Percentiles rank a stretch among this genome's conserved stretches.
These are phyloP conservation scores for Gaeumannomyces tritici DNA, from an alignment of 2,329 filamentous ascomycete genomes.

Conservation along the genomic window DNA sequence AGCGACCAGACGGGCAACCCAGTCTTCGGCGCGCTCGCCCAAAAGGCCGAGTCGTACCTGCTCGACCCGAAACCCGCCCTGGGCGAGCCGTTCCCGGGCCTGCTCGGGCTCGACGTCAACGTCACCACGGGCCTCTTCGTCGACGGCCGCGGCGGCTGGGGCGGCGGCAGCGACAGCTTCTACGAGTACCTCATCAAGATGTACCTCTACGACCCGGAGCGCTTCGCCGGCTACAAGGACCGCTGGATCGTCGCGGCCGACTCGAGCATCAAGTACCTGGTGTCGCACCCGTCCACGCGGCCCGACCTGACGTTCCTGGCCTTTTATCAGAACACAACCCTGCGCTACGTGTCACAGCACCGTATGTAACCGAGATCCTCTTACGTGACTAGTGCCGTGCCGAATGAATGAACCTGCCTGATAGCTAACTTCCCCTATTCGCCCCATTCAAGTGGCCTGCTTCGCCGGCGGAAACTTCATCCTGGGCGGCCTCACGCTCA, in stretches of 20 bases:
- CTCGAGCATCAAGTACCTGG: constrained; percentile 62
- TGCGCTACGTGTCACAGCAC: constrained; percentile 37
- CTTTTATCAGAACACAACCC: constrained; percentile 37
- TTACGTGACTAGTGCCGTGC: no score
- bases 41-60: constrained; percentile 61
- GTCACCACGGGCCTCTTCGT: constrained; percentile 57
- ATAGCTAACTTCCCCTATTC: neutral
- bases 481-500: constrained; percentile 64
- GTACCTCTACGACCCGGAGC: constrained; percentile 65
- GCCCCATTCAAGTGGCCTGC: constrained; percentile 54
- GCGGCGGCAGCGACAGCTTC: constrained; percentile 67
- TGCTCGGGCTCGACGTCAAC: constrained; percentile 60
- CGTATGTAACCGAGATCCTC: constrained; percentile 23
- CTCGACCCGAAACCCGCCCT: constrained; percentile 52
- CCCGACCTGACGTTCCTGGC: constrained; percentile 67
- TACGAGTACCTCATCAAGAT: constrained; percentile 92
- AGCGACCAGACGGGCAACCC: constrained; percentile 63
- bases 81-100: constrained; percentile 65
- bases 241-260: constrained; percentile 69
- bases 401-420: neutral
- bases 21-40: constrained; percentile 56
- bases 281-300: constrained; percentile 55
- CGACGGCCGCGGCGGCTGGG: constrained; percentile 64
- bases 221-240: constrained; percentile 58
- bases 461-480: constrained; percentile 83